A percentile compares a stretch with the other conserved stretches of the same genome.
These are phyloP conservation scores for Aspergillus brunneoviolaceus DNA, from an alignment of 2,329 filamentous ascomycete genomes.

Conservation along the genomic window DNA sequence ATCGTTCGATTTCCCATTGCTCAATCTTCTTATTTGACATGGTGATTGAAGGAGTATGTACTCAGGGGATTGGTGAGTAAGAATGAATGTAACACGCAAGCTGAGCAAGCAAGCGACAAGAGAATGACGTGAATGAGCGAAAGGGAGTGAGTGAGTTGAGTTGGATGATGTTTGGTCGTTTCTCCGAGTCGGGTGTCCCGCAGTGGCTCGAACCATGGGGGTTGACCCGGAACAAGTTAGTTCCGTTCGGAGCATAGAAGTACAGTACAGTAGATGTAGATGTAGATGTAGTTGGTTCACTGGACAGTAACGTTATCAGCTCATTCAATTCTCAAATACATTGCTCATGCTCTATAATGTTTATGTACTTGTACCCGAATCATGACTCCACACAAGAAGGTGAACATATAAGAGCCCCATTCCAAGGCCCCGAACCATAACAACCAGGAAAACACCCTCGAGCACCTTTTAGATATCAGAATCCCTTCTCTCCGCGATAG, in stretches of 20 bases:
- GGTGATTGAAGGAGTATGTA: conserved; percentile 10
- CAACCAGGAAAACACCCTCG: neutral
- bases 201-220: conserved; percentile 15
- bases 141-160: neutral
- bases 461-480: neutral
- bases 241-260: conserved; percentile 28
- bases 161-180: conserved; percentile 13
- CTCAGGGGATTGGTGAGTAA: conserved; percentile 14
- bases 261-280: neutral
- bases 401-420: neutral
- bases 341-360: neutral
- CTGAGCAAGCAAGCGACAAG: neutral
- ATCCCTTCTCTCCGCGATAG: neutral
- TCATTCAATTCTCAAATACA: neutral
- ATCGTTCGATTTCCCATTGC: conserved; percentile 72
- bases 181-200: conserved; percentile 22
- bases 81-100: conserved; percentile 9
- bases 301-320: neutral
- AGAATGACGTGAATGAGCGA: neutral
- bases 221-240: conserved; percentile 23
- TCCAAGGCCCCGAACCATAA: neutral
- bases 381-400: neutral
- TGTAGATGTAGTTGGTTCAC: no score
- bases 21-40: conserved; percentile 58
- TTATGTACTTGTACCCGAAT: neutral